phyloP scores from a whole-genome alignment of 805 yeast genomes.

The Starmerella floricola region DNA sequence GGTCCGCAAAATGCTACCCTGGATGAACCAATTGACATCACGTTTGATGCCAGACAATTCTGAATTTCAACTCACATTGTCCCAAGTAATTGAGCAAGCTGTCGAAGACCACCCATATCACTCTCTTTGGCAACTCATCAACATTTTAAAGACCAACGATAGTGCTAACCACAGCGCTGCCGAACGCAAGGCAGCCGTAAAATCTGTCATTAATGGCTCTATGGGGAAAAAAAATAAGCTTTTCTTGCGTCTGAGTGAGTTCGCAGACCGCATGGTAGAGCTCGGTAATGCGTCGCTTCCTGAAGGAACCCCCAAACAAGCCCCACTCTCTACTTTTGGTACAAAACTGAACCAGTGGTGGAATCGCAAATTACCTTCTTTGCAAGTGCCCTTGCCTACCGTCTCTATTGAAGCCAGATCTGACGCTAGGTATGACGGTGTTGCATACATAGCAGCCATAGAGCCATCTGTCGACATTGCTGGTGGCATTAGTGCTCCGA shows the following conservation, averaged over 20 bases:
- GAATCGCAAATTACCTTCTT: conserved; percentile 37
- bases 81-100: conserved; percentile 1
- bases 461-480: conserved; percentile 47
- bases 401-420: conserved; percentile 33
- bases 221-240: too few species aligned
- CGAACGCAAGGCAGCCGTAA: conserved; percentile 5
- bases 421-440: conserved; percentile 34
- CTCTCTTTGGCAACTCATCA: conserved; percentile 14
- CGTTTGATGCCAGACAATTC: conserved; percentile 47
- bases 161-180: not conserved
- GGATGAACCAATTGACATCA: conserved; percentile 76
- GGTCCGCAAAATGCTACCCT: conserved; percentile 51
- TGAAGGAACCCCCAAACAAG: not conserved
- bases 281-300: not conserved
- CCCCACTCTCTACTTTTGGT: not conserved
- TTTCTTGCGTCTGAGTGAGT: not conserved
- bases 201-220: not conserved
- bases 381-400: conserved; percentile 59
- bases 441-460: conserved; percentile 40
- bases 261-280: conserved; percentile 2
- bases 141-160: conserved; percentile 2
- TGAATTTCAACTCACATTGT: conserved; percentile 49
- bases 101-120: conserved; percentile 15
- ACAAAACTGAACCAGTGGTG: conserved; percentile 41
- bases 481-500: conserved; percentile 81